Evolutionary conservation across 805 yeast genomes (phyloP), one percentile per base, ranked within the genome.

Genomic region (Yamadazyma tumulicola): DNA sequence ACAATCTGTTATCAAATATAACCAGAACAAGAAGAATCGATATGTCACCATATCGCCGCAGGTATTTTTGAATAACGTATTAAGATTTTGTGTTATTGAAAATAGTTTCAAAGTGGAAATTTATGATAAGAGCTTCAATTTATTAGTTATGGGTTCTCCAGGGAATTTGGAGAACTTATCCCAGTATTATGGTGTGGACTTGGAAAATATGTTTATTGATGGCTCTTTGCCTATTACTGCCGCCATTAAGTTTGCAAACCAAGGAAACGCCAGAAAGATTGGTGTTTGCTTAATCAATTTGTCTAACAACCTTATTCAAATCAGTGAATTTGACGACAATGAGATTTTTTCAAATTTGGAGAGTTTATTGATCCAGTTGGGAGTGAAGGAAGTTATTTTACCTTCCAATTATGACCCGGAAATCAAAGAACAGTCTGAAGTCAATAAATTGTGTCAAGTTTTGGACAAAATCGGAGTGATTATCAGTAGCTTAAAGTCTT

Each of bases 341-440:
- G 97, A 91, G 31, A 69, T 87, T 7, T 88, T 75, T 48, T 80
- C 95, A 1, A 91, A 89, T 52, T 58, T 91, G 42, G 97, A 93
- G 55, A 80, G 94, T 30, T 69, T 88, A 32, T 57, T 89, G 39
- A 82, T 93, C 46, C 99, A 93, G 56, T 64, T 88, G 22, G 96
- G 95, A 14, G 86, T 88, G 5, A 85, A 83, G 49, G 98, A 93
- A 54, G 80, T 87, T 26, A 54, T 93, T 11, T 48, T 91, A 5
- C 81, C 82, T 9, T 60, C 65, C 4, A 48, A 52, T 29, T 58
- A 64, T 36, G 59, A 55, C 19, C 57, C 59, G 4, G 52, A 48
- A 16, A 72, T 61, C 16, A 34, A 47, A 14, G 82, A 77, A 37
- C 22, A 31, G 13, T 61, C 74, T 4, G 91, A 83, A 38, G 59